Evolutionary conservation across 2,329 filamentous ascomycete genomes (phyloP).

Genomic region (Leptodontidium sp.): DNA sequence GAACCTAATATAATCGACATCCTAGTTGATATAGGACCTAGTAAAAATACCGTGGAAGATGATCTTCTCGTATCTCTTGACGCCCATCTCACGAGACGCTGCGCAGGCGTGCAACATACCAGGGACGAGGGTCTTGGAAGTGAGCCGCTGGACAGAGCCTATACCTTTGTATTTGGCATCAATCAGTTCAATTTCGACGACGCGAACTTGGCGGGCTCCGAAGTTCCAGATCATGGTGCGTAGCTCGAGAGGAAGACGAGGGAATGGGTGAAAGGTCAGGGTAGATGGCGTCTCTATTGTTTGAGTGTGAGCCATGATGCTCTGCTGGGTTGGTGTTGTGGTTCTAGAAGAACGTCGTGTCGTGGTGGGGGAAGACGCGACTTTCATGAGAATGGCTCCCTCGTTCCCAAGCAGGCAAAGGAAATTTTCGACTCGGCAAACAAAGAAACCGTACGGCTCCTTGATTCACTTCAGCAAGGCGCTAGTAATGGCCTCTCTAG

Average conservation of each 20-base stretch:
- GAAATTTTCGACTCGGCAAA: too few species aligned
- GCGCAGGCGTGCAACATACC: conserved; percentile 19
- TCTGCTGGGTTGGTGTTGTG: not conserved
- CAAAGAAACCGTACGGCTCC: too few species aligned
- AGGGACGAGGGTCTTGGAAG: conserved; percentile 17
- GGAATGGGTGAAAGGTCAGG: conserved; percentile 2
- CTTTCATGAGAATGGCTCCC: too few species aligned
- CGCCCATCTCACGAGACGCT: conserved; percentile 13
- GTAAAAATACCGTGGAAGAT: conserved; percentile 8
- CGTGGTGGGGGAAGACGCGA: too few species aligned
- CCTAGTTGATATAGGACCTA: conserved; percentile 19
- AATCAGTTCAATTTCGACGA: conserved; percentile 6
- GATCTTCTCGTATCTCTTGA: conserved; percentile 17
- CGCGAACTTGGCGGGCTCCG: not conserved
- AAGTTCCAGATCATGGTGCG: conserved; percentile 6
- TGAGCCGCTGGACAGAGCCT: not conserved
- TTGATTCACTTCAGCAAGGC: too few species aligned
- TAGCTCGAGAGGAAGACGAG: conserved; percentile 4
- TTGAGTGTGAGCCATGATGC: not conserved
- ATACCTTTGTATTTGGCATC: not conserved
- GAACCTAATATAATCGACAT: conserved; percentile 17
- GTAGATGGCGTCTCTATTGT: not conserved
- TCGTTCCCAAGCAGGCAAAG: too few species aligned
- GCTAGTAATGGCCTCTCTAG: too few species aligned
- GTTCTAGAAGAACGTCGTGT: not conserved